Evolutionary conservation across 805 yeast species (phyloP), one percentile per base, ranked within the genome.

Genomic region (Phaffomyces antillensis): DNA sequence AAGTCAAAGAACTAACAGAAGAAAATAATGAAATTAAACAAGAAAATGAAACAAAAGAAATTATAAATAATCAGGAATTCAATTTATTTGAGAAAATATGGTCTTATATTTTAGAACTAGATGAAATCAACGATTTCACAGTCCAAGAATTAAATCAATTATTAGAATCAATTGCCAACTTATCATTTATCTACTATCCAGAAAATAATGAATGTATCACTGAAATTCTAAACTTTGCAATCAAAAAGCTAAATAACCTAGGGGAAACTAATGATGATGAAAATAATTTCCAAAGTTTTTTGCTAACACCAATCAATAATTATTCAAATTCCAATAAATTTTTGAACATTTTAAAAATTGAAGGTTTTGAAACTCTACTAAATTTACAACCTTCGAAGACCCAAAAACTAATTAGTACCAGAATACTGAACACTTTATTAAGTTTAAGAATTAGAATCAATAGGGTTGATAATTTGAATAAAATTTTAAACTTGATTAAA

Each of bases 131-230:
- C 48, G 83, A 80, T 40, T 63, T 88, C n/a, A 68, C 87, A 1
- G 58, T 75, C n/a, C 79, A 75, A 26, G 91, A 86, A 48, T 76
- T 77, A 44, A 73, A 85, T 9, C 70, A 75, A 1, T 68, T 89
- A 18, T 66, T 87, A 38, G 82, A 81, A 47, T 76, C 83, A n/a
- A 70, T 86, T 30, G 71, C 83, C 42, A 75, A 74, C 49, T 62
- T 90, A 38, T 73, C 88, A 0, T 67, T 87, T 36, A 69, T 73
- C 5, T 86, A 81, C 65, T 85, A 85, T 57, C 84, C 87, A 7
- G 66, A 73, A 0, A 76, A 80, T 46, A 70, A 70, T 49, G 73
- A 69, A 6, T 78, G 85, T 60, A 67, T 89, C 44, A 81, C 86
- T 57, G 63, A 65, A 31, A 69, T 89, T 24, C 83, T 76, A 61